These are phyloP conservation scores for Fusarium redolens DNA, from an alignment of 2,329 filamentous ascomycete genomes.

Conservation along the genomic window DNA sequence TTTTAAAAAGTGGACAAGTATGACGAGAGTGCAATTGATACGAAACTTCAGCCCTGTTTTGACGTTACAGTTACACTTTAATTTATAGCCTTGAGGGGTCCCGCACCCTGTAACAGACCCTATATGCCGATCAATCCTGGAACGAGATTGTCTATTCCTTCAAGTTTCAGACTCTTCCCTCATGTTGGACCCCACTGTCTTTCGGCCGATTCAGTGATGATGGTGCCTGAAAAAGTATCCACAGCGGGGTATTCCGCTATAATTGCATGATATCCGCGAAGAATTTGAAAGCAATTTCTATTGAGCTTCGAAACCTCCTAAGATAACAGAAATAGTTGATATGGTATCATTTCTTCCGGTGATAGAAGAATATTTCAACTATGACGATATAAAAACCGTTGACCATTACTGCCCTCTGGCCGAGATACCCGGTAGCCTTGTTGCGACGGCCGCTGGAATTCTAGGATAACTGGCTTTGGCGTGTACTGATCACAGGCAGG, in stretches of 20 bases:
- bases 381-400: conserved; percentile 10
- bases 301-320: too few relatives aligned
- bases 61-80: conserved; percentile 12
- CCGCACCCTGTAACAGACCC: background rate
- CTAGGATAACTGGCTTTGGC: conserved; percentile 5
- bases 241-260: background rate
- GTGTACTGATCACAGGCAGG: background rate
- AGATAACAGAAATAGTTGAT: background rate
- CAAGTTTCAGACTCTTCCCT: conserved; percentile 14
- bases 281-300: background rate
- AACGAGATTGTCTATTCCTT: conserved; percentile 20
- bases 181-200: background rate
- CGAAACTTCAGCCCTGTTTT: conserved; percentile 21
- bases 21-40: background rate
- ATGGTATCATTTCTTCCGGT: background rate
- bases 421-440: background rate
- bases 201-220: background rate
- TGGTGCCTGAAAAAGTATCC: background rate
- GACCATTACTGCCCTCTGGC: background rate
- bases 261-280: background rate
- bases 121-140: conserved; percentile 18
- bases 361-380: background rate
- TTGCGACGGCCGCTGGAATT: conserved; percentile 20
- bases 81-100: background rate
- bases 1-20: background rate